Evolutionary conservation across 2,329 filamentous ascomycete genomes (phyloP).

Genomic region (Amauroascus niger): DNA sequence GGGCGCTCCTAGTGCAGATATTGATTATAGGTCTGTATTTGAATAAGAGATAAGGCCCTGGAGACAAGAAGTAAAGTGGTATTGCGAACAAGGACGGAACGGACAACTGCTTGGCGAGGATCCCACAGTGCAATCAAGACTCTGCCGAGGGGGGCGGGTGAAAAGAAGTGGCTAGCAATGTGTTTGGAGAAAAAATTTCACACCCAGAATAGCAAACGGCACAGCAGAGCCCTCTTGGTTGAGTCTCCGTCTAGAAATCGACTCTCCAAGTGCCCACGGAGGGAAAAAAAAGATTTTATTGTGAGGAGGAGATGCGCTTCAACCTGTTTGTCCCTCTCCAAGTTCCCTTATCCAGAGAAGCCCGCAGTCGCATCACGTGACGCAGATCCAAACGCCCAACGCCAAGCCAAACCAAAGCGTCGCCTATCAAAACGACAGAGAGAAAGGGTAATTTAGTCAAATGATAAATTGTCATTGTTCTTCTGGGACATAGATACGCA

Average conservation of each 20-base stretch:
- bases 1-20: background rate
- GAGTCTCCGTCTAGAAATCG: background rate
- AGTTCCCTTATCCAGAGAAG: conserved; percentile 7
- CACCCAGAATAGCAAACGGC: background rate
- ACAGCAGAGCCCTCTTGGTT: background rate
- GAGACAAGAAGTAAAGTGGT: background rate
- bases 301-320: background rate
- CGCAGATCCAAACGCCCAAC: too few relatives aligned
- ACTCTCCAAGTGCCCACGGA: background rate
- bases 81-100: background rate
- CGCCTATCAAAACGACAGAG: too few relatives aligned
- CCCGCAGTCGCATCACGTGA: background rate
- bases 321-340: background rate
- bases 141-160: background rate
- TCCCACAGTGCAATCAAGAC: background rate
- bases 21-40: background rate
- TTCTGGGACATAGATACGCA: background rate
- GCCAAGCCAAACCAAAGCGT: background rate
- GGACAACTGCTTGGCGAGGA: background rate
- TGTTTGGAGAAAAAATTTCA: background rate
- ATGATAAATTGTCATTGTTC: too few relatives aligned
- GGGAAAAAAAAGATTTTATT: background rate
- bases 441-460: too few relatives aligned
- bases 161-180: background rate
- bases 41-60: background rate